Percentiles rank a stretch among this genome's conserved stretches.
Evolutionary conservation across 192 early-diverging fungal genomes (phyloP).

Genomic region (Coemansia sp.): DNA sequence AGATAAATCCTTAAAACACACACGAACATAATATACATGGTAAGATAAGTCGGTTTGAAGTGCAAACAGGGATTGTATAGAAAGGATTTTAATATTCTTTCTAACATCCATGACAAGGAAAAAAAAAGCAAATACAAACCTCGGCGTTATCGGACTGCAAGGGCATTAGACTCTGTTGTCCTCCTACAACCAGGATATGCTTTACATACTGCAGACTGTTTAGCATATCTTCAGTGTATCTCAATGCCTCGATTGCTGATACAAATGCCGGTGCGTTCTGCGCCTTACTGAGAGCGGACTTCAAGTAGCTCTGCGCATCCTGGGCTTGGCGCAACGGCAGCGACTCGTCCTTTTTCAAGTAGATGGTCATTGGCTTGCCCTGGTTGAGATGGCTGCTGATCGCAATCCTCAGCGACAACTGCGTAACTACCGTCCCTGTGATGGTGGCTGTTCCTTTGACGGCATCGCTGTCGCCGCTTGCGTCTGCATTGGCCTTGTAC

Average conservation of each 20-base stretch:
- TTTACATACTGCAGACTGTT: slow-evolving; percentile 19
- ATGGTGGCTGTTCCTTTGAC: slow-evolving; percentile 34
- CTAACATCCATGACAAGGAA: background rate
- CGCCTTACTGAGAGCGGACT: slow-evolving; percentile 18
- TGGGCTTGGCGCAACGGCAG: slow-evolving; percentile 32
- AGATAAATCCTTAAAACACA: background rate
- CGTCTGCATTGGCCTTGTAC: background rate
- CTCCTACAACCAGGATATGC: slow-evolving; percentile 13
- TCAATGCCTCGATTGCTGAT: slow-evolving; percentile 20
- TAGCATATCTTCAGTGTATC: slow-evolving; percentile 15
- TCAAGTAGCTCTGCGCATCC: slow-evolving; percentile 34
- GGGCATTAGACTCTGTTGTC: slow-evolving; percentile 32
- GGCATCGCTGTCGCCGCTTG: slow-evolving; percentile 3
- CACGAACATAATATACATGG: no score
- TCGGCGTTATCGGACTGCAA: slow-evolving; percentile 25
- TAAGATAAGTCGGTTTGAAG: background rate
- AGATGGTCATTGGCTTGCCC: slow-evolving; percentile 17
- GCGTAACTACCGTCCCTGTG: slow-evolving; percentile 24
- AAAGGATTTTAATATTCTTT: background rate
- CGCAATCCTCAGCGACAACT: slow-evolving; percentile 32
- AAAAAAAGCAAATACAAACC: slow-evolving; percentile 8
- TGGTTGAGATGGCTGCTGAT: slow-evolving; percentile 18
- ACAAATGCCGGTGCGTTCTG: slow-evolving; percentile 4
- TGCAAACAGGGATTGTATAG: background rate
- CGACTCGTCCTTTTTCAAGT: slow-evolving; percentile 41